phyloP scores from a whole-genome alignment of 495 filamentous ascomycete genomes.

The Penicillium canescens region DNA sequence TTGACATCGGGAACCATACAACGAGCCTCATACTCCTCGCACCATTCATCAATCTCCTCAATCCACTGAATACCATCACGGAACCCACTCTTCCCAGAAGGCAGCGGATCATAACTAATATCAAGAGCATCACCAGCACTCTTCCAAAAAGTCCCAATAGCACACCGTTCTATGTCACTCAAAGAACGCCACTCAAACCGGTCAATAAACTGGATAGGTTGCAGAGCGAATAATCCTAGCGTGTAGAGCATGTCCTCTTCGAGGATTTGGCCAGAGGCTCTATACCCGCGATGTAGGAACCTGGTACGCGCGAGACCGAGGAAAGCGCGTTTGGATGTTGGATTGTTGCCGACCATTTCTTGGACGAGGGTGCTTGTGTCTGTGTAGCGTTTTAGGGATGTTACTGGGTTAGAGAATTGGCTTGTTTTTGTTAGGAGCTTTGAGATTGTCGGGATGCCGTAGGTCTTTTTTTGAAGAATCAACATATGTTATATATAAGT shows the following conservation, averaged over 20 bases:
- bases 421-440: constrained; percentile 55
- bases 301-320: constrained; percentile 63
- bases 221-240: constrained; percentile 58
- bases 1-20: constrained; percentile 57
- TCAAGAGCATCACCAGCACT: constrained; percentile 60
- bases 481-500: neutral
- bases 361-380: constrained; percentile 61
- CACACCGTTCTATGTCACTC: constrained; percentile 64
- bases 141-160: constrained; percentile 67
- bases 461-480: constrained; percentile 45
- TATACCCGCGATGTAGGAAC: constrained; percentile 63
- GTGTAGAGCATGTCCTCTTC: constrained; percentile 71
- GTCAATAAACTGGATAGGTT: constrained; percentile 59
- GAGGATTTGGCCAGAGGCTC: constrained; percentile 56
- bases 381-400: constrained; percentile 60
- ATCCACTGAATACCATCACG: constrained; percentile 64
- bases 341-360: constrained; percentile 52
- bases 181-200: constrained; percentile 64
- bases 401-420: constrained; percentile 54
- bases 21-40: constrained; percentile 54
- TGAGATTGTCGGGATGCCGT: constrained; percentile 65
- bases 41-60: constrained; percentile 62
- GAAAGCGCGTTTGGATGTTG: constrained; percentile 47
- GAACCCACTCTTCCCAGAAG: constrained; percentile 46
- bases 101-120: constrained; percentile 51